Evolutionary conservation across 805 yeast genomes (phyloP), one percentile per base, ranked within the genome.

Genomic region (Sugiyamaella smithiae): DNA sequence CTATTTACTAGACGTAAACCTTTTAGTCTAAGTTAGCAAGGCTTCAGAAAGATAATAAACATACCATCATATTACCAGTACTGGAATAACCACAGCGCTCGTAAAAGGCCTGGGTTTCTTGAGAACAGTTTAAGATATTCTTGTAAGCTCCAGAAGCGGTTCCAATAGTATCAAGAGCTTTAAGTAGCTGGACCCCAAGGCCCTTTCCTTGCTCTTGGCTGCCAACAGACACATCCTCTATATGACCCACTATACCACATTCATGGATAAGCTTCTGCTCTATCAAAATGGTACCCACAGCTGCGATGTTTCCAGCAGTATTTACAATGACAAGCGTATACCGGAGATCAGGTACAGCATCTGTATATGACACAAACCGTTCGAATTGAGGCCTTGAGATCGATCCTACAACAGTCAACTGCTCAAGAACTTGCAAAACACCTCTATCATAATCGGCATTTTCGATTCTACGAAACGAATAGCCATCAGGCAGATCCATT

Each of bases 51-150:
- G n/a, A 26, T 11, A 8, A 26, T 26, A 14, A 11, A 29, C 53
- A 28, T 40, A 52, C 58, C 57, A 53, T 55, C 55, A 53, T 49
- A n/a, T 38, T 29, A 8, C 57, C 58, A 6, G 52, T 49, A 17
- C 43, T 45, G 17, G 24, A 11, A 32, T 45, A 55, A 5, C 55
- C 52, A 24, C 48, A 46, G 11, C 41, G 29, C 36, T 51, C 50
- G 36, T 55, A 55, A 37, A 45, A 55, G 3, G 43, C 11, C 29
- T 31, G 32, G n/a, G 42, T 49, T 7, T 19, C 24, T 14, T 36
- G 48, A 9, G 58, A 47, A 40, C 58, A 55, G 44, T 55, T 55
- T 4, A 55, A 47, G 25, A 55, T 49, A 40, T 52, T 48, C 42
- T 55, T 55, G 25, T 55, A 55, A n/a, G 48, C 54, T 3, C 58